Percentiles rank a stretch among this genome's conserved stretches.
These are phyloP conservation scores for Hypoxylon sp. DNA, from an alignment of 2,329 filamentous ascomycete species.

Conservation along the genomic window DNA sequence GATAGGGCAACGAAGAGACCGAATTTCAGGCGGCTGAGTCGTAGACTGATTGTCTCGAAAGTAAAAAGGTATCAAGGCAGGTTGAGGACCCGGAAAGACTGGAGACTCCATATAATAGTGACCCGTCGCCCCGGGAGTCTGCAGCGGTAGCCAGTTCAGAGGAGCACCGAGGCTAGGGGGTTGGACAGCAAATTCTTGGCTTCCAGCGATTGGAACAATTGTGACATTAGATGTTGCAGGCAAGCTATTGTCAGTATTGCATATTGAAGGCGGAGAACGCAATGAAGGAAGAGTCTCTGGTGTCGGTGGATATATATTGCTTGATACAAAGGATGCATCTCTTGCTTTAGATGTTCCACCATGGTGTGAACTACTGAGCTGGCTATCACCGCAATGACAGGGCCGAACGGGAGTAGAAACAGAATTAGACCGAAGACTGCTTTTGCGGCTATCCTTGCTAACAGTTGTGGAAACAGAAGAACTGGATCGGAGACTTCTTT, in stretches of 20 bases:
- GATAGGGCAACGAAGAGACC: conserved; percentile 11
- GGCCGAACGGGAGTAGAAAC: conserved; percentile 25
- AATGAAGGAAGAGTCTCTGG: conserved; percentile 22
- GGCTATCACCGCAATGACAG: conserved; percentile 8
- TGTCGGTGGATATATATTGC: conserved; percentile 6
- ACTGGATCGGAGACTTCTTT: conserved; percentile 19
- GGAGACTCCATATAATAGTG: conserved; percentile 28
- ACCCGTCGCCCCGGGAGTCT: conserved; percentile 13
- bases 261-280: conserved; percentile 8
- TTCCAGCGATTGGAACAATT: conserved; percentile 8
- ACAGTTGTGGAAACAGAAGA: conserved; percentile 26
- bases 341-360: neutral
- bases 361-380: neutral
- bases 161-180: conserved; percentile 2
- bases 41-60: conserved; percentile 18
- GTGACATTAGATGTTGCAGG: conserved; percentile 9
- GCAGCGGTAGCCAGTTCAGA: conserved; percentile 13
- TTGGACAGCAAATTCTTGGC: conserved; percentile 16
- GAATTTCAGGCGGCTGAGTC: conserved; percentile 18
- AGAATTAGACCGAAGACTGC: conserved; percentile 26
- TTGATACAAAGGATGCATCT: neutral
- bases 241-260: conserved; percentile 19
- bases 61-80: conserved; percentile 29
- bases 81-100: conserved; percentile 19
- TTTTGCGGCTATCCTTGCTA: conserved; percentile 1